A percentile compares a stretch with the other conserved stretches of the same genome.
Conservation (phyloP, 805 yeast genomes). For the Cyberlindnera bimundalis region DNA sequence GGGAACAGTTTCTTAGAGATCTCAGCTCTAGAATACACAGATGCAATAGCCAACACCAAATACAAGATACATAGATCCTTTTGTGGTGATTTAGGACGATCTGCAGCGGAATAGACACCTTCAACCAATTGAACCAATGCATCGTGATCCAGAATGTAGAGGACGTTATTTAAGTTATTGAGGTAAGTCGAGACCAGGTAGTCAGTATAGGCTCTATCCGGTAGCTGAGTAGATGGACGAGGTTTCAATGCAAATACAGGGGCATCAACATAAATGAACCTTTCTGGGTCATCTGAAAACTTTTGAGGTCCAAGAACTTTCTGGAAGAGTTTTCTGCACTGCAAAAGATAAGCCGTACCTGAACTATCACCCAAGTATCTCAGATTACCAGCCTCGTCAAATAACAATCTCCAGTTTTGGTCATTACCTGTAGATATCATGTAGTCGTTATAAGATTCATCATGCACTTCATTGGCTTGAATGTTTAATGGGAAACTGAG, state of each 20-base stretch:
- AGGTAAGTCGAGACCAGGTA: slow-evolving; percentile 33
- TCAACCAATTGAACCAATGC: slow-evolving; percentile 30
- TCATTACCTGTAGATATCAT: slow-evolving; percentile 13
- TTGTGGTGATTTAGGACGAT: slow-evolving; percentile 28
- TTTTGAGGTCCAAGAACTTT: slow-evolving; percentile 31
- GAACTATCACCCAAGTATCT: slow-evolving; percentile 42
- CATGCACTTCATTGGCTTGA: slow-evolving; percentile 12
- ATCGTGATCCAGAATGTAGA: slow-evolving; percentile 38
- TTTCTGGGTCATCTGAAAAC: slow-evolving; percentile 38
- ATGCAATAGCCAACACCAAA: slow-evolving; percentile 39
- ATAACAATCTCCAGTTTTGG: slow-evolving; percentile 24
- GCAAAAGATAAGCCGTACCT: slow-evolving; percentile 38
- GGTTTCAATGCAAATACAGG: slow-evolving; percentile 17
- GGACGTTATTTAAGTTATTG: slow-evolving; percentile 38
- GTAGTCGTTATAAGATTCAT: slow-evolving; percentile 16
- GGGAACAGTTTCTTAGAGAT: slow-evolving; percentile 26
- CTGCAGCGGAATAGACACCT: slow-evolving; percentile 28
- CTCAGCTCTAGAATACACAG: slow-evolving; percentile 35
- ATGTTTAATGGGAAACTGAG: slow-evolving; percentile 20
- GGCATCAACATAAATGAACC: slow-evolving; percentile 34
- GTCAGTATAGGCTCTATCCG: slow-evolving; percentile 30
- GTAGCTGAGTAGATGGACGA: slow-evolving; percentile 27
- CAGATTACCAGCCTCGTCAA: slow-evolving; percentile 35
- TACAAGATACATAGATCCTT: slow-evolving; percentile 34
- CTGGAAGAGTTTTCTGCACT: slow-evolving; percentile 37